Conservation (phyloP, 2,329 filamentous ascomycete genomes). For the Talaromyces amestolkiae region DNA sequence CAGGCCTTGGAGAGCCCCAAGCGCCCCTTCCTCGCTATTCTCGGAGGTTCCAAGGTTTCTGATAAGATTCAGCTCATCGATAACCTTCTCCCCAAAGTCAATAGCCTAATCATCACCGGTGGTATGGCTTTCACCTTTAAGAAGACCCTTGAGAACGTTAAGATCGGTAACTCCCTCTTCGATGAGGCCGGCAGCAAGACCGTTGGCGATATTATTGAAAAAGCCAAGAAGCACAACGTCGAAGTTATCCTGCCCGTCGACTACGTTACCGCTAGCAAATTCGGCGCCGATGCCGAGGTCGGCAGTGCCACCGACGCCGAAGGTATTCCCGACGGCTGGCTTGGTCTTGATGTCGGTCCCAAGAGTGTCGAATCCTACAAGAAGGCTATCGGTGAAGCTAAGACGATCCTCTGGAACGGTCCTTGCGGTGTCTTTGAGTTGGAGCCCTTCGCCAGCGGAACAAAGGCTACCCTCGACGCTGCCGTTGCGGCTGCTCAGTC, state of each 20-base stretch:
- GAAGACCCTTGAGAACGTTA: slow-evolving; percentile 89
- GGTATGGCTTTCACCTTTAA: slow-evolving; percentile 99
- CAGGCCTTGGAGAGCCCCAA: slow-evolving; percentile 90
- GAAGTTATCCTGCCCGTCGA: slow-evolving; percentile 92
- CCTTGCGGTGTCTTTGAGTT: slow-evolving; percentile 97
- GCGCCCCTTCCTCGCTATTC: slow-evolving; percentile 96
- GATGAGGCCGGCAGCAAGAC: slow-evolving; percentile 93
- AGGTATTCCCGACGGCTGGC: slow-evolving; percentile 95
- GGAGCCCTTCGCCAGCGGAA: slow-evolving; percentile 87
- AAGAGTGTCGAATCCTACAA: slow-evolving; percentile 88
- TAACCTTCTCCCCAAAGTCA: slow-evolving; percentile 96
- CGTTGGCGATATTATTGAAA: slow-evolving; percentile 80
- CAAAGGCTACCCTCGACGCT: slow-evolving; percentile 86
- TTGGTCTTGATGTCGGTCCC: slow-evolving; percentile 92
- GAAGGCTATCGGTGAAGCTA: slow-evolving; percentile 77
- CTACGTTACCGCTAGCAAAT: slow-evolving; percentile 95
- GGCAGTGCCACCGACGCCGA: slow-evolving; percentile 79
- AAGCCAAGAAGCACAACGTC: slow-evolving; percentile 95
- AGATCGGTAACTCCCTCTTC: slow-evolving; percentile 87
- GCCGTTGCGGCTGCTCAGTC: slow-evolving; percentile 75
- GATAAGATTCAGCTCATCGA: slow-evolving; percentile 99
- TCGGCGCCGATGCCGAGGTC: slow-evolving; percentile 76
- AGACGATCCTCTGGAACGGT: slow-evolving; percentile 99
- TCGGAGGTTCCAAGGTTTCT: slow-evolving; percentile 95
- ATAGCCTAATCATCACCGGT: slow-evolving; percentile 94